phyloP scores from a whole-genome alignment of 371 early-diverging fungal species.

The Apophysomyces elegans region DNA sequence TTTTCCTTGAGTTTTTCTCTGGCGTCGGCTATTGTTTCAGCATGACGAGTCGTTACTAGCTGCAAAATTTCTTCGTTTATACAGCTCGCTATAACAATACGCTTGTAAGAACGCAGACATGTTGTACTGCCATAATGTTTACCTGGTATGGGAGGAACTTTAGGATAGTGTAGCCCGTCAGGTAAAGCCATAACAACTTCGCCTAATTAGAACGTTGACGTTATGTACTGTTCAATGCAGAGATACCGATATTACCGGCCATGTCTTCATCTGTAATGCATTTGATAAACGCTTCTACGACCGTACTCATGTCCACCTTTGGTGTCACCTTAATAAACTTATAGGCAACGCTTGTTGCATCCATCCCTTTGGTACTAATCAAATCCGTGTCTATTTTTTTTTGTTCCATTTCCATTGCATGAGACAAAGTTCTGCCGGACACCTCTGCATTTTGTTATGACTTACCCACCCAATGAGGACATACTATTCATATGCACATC shows the following conservation, averaged over 20 bases:
- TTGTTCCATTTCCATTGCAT: background rate
- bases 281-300: slow-evolving; percentile 57
- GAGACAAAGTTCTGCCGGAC: background rate
- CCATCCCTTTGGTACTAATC: background rate
- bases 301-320: slow-evolving; percentile 47
- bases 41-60: too few species aligned
- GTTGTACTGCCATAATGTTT: background rate
- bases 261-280: slow-evolving; percentile 52
- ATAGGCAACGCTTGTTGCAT: background rate
- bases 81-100: too few species aligned
- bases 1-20: too few species aligned
- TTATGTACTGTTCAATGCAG: too few species aligned
- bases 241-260: slow-evolving; percentile 28
- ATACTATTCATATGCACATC: slow-evolving; percentile 12
- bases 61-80: too few species aligned
- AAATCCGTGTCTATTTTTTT: slow-evolving; percentile 17
- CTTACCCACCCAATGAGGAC: slow-evolving; percentile 29
- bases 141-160: background rate
- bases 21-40: too few species aligned
- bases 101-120: too few species aligned
- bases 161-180: background rate
- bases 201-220: background rate
- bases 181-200: slow-evolving; percentile 4
- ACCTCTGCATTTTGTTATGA: too few species aligned
- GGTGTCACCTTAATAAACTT: slow-evolving; percentile 18